Evolutionary conservation across 1,139 yeast genomes (phyloP).

Genomic region (Saccharomyces hybrid): DNA sequence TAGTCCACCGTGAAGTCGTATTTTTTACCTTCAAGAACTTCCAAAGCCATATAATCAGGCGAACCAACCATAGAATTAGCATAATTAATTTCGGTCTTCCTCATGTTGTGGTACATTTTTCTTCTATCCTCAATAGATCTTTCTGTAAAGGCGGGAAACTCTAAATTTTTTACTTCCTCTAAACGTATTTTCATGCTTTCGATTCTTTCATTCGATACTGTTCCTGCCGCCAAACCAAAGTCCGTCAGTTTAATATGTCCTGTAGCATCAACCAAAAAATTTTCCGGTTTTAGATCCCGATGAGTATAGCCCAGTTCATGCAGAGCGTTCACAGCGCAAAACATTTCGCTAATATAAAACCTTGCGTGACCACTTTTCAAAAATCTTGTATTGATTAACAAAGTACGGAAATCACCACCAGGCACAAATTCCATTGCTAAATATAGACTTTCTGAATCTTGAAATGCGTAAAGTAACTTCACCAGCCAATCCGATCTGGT

Average conservation of each 20-base stretch:
- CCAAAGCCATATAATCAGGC: constrained; percentile 98
- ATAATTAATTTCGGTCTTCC: constrained; percentile 57
- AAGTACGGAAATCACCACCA: constrained; percentile 96
- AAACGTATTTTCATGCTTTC: constrained; percentile 86
- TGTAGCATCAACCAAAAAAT: constrained; percentile 83
- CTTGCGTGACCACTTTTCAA: constrained; percentile 92
- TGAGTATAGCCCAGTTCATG: constrained; percentile 96
- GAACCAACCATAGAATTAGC: constrained; percentile 97
- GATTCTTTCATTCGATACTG: constrained; percentile 85
- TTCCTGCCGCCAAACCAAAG: constrained; percentile 95
- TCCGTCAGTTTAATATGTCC: constrained; percentile 97
- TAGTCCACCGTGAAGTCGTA: constrained; percentile 96
- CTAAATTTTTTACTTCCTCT: constrained; percentile 66
- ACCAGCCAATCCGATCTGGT: constrained; percentile 96
- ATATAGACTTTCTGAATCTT: constrained; percentile 81
- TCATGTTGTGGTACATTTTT: constrained; percentile 66
- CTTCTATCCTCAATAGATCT: constrained; percentile 80
- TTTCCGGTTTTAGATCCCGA: constrained; percentile 95
- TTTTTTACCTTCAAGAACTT: constrained; percentile 86
- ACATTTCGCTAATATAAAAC: constrained; percentile 93
- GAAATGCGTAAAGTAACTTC: constrained; percentile 87
- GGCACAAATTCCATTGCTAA: constrained; percentile 99
- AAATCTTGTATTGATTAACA: constrained; percentile 86
- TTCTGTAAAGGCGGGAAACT: constrained; percentile 56
- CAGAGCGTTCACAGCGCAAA: constrained; percentile 83